Base-by-base conservation (phyloP, 139 green algal species). In the Chlamydomonas sp. region DNA sequence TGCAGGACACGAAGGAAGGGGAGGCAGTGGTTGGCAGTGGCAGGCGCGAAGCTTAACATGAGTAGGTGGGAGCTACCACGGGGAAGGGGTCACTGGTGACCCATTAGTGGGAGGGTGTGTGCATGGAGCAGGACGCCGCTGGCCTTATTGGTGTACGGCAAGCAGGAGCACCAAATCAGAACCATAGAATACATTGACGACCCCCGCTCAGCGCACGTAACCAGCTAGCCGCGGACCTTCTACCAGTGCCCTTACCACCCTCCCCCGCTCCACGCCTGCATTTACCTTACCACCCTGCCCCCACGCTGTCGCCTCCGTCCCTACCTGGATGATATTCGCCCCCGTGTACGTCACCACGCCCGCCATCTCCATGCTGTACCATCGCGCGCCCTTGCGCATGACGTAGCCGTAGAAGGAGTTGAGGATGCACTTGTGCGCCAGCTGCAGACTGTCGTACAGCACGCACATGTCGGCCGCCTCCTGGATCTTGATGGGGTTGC, bases 401-500 rank as follows among this genome's bases (percentile, higher is more conserved):
- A 98, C 96, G 88, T 98, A 99, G 83, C 96, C 89, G 64, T 90
- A 91, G 60, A 91, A 90, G 18, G 78, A 98, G 94, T 99, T 99
- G 87, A 99, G 95, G 93, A 99, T 99, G 96, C 98, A 99, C 95
- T 99, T 99, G 96, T 99, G 98, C 49, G 98, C 98, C 89, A 99
- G 96, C 95, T 99, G 98, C 90, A 99, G 93, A 6, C 85, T 94
- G 90, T 99, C 96, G 88, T 98, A 99, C 90, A 99, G 94, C 85
- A 98, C 95, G 78, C 95, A 93, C 96, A 98, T 97, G 90, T 98
- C 96, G 20, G 79, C 67, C n/a, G 97, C 97, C 91, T 97, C 94
- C 72, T 94, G 87, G 10, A 93, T 90, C 49, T 85, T 72, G 15
- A 97, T 88, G 69, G 92, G 88, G 87, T 98, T 95, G 80, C 93